Evolutionary conservation across 148 eudicot species (phyloP).

Genomic region (Rhododendron williamsianum): DNA sequence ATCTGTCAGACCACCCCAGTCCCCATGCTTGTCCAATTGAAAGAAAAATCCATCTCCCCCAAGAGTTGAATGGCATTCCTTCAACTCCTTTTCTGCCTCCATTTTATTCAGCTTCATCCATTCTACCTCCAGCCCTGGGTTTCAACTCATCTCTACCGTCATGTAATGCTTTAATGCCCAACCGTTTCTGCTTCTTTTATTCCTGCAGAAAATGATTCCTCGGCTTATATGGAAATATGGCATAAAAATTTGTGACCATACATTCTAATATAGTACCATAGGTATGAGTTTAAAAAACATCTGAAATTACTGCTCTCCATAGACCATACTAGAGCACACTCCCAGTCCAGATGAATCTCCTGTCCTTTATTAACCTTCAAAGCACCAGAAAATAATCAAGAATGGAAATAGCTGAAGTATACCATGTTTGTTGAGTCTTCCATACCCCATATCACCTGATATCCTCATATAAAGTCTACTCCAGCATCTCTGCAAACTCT

Average conservation of each 20-base stretch:
- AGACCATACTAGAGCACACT: background rate
- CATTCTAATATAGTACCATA: background rate
- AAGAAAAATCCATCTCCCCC: background rate
- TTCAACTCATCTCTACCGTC: background rate
- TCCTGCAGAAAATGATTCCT: background rate
- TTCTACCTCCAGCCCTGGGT: background rate
- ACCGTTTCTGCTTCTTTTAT: background rate
- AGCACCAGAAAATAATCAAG: background rate
- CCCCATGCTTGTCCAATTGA: too few species aligned
- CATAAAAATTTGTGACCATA: background rate
- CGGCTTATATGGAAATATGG: background rate
- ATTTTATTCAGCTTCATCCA: background rate
- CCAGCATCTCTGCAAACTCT: background rate
- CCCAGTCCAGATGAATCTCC: background rate
- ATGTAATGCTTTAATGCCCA: background rate
- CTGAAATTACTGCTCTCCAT: background rate
- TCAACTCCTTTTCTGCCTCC: background rate
- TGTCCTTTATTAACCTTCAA: background rate
- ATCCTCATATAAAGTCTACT: background rate
- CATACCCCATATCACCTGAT: background rate
- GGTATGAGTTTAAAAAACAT: background rate
- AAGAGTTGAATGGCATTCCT: slow-evolving; percentile 1
- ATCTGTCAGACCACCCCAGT: background rate
- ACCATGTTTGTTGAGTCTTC: background rate
- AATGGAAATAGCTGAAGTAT: background rate